Conservation (phyloP, 2,329 filamentous ascomycete genomes). For the Colletotrichum graminicola region DNA sequence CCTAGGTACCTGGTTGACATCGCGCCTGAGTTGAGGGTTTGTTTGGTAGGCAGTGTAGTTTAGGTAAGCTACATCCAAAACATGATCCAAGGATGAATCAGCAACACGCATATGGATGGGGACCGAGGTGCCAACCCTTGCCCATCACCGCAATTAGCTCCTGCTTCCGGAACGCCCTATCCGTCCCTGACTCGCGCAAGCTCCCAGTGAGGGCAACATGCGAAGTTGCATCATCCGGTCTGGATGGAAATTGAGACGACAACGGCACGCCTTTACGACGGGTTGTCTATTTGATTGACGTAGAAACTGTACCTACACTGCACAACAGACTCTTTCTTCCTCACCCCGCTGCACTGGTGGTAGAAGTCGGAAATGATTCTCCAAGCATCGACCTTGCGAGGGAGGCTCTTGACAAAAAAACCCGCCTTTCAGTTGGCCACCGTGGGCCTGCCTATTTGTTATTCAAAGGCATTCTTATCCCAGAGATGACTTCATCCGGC, state of each 20-base stretch:
- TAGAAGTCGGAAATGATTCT: neutral
- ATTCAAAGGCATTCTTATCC: neutral
- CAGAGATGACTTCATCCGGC: too few species aligned
- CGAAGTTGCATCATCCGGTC: neutral
- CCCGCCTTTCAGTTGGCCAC: neutral
- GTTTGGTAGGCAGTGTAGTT: too few species aligned
- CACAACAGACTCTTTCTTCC: neutral
- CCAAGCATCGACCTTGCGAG: neutral
- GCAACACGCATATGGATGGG: constrained; percentile 33
- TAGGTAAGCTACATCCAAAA: constrained; percentile 24
- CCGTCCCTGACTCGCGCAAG: neutral
- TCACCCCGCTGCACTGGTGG: neutral
- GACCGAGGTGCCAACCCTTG: neutral
- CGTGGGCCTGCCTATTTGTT: neutral
- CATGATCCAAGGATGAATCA: constrained; percentile 36
- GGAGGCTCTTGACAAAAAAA: neutral
- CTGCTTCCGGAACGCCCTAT: too few species aligned
- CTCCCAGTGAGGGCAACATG: too few species aligned
- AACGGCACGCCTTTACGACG: neutral
- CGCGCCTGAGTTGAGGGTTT: constrained; percentile 27
- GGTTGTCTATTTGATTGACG: too few species aligned
- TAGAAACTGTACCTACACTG: neutral
- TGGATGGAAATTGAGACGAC: neutral
- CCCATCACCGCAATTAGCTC: neutral
- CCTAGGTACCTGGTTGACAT: neutral